Evolutionary conservation across 352 stramenopile genomes (phyloP), one percentile per base, ranked within the genome.

Genomic region (Heterotrichella gracilis): DNA sequence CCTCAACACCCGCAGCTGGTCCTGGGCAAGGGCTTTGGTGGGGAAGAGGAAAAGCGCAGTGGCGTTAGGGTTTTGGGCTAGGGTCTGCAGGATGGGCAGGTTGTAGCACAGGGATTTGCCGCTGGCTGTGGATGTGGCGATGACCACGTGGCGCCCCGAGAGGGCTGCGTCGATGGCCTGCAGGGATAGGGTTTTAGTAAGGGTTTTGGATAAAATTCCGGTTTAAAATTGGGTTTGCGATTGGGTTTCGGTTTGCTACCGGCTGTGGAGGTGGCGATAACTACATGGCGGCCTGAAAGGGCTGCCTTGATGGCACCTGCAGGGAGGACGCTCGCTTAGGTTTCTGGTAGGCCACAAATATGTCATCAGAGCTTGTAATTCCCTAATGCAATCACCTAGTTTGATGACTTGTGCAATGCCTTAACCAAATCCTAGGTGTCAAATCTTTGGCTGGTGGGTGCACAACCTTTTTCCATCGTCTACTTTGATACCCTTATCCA

Each of bases 71-170:
- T 80, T 80, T 40, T 77, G 69, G 0, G 86, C 70, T 25, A 84
- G 78, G 73, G 71, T 78, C 72, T 82, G 72, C 21, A 96, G 74
- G 71, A 94, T 90, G 4, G 90, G 89, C 2, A 96, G 73, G 70
- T 90, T 87, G 79, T 94, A 98, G 22, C 89, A 87, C n/a, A 96
- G 75, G 2, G 83, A 94, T 76, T 98, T 98, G 0, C 92, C 92
- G 41, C 81, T 93, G 13, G 88, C 89, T 9, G 92, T 98, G 2
- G 88, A 83, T 22, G 92, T 98, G 3, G 85, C 93, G 22, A 98
- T 78, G 53, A 93, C 80, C 2, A 91, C 89, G 71, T 96, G 92
- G 42, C 82, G 76, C 32, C 82, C 85, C 22, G 77, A 69, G 25
- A 84, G 70, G 2, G 87, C 79, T 1, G 88, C 85, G 25, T 85